Percentiles rank a stretch among this genome's conserved stretches.
Conservation (phyloP, 441 rosid genomes). For the Gossypium schwendimanii region DNA sequence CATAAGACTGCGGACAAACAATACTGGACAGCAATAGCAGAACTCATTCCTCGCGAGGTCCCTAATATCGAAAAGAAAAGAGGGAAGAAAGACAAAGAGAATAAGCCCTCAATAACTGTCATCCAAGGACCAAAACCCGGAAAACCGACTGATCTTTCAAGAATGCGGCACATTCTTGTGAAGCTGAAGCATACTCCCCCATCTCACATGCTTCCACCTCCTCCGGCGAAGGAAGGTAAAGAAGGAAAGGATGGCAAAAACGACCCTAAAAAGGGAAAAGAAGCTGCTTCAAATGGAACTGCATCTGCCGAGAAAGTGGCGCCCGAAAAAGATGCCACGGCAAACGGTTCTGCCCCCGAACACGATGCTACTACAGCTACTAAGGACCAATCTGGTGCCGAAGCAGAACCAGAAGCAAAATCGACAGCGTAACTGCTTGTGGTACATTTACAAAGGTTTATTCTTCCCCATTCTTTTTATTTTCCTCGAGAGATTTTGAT, state of each 20-base stretch:
- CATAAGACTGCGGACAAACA: constrained; percentile 67
- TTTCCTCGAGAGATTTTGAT: constrained; percentile 11
- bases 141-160: constrained; percentile 44
- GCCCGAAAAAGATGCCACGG: constrained; percentile 21
- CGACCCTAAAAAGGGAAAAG: constrained; percentile 17
- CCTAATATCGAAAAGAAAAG: constrained; percentile 60
- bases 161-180: constrained; percentile 41
- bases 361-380: constrained; percentile 25
- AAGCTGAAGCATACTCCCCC: constrained; percentile 45
- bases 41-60: constrained; percentile 60
- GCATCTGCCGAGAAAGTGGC: constrained; percentile 23
- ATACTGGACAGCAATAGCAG: constrained; percentile 75
- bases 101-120: constrained; percentile 30
- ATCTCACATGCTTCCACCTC: constrained; percentile 44
- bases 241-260: constrained; percentile 18
- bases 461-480: background rate
- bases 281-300: constrained; percentile 17
- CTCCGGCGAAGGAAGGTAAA: constrained; percentile 36
- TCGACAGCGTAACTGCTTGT: constrained; percentile 26
- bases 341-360: constrained; percentile 27
- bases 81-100: constrained; percentile 46
- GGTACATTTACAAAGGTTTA: background rate
- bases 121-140: constrained; percentile 52
- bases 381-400: constrained; percentile 15
- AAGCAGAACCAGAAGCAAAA: constrained; percentile 27